These are phyloP conservation scores for Dendrocalamus latiflorus DNA, from an alignment of 202 grass and related monocot genomes.

Conservation along the genomic window DNA sequence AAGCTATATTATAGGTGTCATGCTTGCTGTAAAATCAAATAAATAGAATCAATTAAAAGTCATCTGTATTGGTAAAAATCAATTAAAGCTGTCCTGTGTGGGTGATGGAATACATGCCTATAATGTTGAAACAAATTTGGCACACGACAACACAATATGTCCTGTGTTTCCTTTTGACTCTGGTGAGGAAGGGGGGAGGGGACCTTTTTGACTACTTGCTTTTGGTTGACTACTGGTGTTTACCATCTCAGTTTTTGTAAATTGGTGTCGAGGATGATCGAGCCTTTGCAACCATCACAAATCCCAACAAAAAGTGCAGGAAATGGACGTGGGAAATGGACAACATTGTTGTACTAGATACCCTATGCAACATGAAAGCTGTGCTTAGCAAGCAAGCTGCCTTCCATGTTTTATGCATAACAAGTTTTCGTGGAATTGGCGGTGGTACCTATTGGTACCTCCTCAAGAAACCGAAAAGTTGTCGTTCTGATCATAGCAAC, in stretches of 20 bases:
- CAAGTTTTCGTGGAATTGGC: neutral
- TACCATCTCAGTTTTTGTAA: neutral
- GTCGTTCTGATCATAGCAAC: neutral
- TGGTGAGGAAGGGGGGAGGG: neutral
- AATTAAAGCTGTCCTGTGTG: neutral
- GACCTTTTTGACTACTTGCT: neutral
- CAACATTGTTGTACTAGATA: neutral
- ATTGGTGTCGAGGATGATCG: neutral
- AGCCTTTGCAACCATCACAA: neutral
- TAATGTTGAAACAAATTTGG: neutral
- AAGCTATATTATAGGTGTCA: neutral
- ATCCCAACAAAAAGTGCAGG: neutral
- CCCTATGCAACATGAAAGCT: neutral
- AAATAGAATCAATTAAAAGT: neutral
- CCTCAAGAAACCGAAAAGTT: neutral
- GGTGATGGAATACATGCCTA: neutral
- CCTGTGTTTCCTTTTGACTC: neutral
- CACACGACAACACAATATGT: neutral
- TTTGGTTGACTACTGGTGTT: neutral
- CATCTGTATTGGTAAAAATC: neutral
- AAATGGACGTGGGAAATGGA: neutral
- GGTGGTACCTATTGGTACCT: neutral
- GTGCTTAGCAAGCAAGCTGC: neutral
- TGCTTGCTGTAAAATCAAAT: conserved; percentile 1
- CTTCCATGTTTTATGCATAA: neutral